A percentile compares a stretch with the other conserved stretches of the same genome.
Evolutionary conservation across 208 protist genomes (phyloP).

Genomic region (Trypanosoma melophagium): DNA sequence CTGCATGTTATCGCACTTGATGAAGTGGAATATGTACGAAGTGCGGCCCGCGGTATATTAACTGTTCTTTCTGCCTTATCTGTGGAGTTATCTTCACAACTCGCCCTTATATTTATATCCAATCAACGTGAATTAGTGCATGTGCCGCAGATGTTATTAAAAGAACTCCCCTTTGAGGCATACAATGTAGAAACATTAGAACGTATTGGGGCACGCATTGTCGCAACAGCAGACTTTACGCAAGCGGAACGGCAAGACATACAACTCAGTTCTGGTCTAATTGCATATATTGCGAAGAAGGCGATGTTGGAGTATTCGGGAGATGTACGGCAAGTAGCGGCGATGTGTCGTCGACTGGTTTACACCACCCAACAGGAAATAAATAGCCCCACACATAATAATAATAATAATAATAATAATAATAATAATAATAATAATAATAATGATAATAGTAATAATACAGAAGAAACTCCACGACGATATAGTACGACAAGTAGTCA

Average conservation of each 20-base stretch:
- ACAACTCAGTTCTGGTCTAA: constrained; percentile 50
- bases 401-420: neutral
- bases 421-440: too few relatives aligned
- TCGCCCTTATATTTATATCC: constrained; percentile 79
- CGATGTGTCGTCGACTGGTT: constrained; percentile 66
- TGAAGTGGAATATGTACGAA: constrained; percentile 75
- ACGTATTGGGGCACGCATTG: constrained; percentile 39
- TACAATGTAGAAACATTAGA: constrained; percentile 56
- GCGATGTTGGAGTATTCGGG: constrained; percentile 62
- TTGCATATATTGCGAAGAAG: constrained; percentile 65
- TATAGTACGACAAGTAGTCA: constrained; percentile 3
- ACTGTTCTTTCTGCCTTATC: constrained; percentile 50
- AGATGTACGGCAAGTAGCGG: constrained; percentile 70
- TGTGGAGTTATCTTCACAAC: constrained; percentile 37
- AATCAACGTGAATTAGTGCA: constrained; percentile 79
- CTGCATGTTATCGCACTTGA: constrained; percentile 77
- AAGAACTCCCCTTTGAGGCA: constrained; percentile 64
- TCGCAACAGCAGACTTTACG: constrained; percentile 19
- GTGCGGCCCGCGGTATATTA: constrained; percentile 37
- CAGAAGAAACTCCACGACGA: too few relatives aligned
- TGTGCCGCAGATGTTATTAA: constrained; percentile 60
- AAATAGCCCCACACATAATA: neutral
- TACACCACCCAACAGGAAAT: constrained; percentile 39
- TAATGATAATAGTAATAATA: too few relatives aligned
- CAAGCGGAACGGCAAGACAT: constrained; percentile 13